Evolutionary conservation across 176 grass and related monocot species (phyloP).

Genomic region (Elaeis guineensis): DNA sequence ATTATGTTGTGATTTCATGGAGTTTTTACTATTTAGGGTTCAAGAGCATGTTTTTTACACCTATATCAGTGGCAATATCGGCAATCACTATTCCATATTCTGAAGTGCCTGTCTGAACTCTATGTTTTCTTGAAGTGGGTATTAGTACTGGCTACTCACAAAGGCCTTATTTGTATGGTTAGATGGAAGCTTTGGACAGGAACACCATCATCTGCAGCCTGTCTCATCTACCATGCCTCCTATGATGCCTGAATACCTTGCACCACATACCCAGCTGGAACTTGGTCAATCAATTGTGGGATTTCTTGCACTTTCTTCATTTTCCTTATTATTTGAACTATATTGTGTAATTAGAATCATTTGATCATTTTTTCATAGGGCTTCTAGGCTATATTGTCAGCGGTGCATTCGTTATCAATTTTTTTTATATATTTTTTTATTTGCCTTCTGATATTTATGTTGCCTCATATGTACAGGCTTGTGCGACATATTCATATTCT

Average conservation of each 20-base stretch:
- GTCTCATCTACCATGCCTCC: constrained; percentile 43
- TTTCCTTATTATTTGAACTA: background rate
- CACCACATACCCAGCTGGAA: constrained; percentile 66
- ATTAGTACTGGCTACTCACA: background rate
- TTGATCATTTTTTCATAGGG: constrained; percentile 4
- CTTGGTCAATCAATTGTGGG: constrained; percentile 72
- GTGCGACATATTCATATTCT: constrained; percentile 60
- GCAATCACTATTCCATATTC: no score
- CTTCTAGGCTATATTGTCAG: no score
- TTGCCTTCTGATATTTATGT: constrained; percentile 26
- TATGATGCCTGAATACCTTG: constrained; percentile 57
- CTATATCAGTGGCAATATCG: no score
- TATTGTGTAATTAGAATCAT: background rate
- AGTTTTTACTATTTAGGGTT: no score
- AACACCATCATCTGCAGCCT: constrained; percentile 35
- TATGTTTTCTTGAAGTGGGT: background rate
- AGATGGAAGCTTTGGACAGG: constrained; percentile 44
- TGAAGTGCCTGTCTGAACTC: no score
- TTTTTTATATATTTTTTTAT: background rate
- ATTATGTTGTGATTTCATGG: no score
- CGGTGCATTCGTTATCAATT: no score
- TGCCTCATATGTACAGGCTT: constrained; percentile 45
- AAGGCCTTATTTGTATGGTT: background rate
- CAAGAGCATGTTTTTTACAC: no score
- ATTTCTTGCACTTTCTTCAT: background rate